phyloP scores from a whole-genome alignment of 1,139 yeast genomes.

The Blastobotrys proliferans region DNA sequence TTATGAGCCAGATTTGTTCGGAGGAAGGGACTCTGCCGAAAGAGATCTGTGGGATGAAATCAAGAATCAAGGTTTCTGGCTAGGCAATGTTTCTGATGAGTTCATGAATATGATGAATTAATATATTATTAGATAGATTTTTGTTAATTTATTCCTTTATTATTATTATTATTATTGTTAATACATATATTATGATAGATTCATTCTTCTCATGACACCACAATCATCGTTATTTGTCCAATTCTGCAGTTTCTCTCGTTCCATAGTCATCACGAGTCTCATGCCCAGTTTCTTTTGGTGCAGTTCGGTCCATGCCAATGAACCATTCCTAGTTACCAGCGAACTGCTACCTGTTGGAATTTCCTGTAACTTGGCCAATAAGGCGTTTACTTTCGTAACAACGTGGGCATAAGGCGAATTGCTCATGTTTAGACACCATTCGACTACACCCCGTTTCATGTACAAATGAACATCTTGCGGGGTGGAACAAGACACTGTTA shows the following conservation, averaged over 20 bases:
- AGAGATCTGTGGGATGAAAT: conserved; percentile 26
- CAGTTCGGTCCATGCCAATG: conserved; percentile 62
- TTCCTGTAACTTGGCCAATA: conserved; percentile 49
- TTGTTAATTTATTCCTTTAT: background rate
- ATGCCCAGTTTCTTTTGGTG: conserved; percentile 45
- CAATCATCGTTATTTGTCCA: conserved; percentile 21
- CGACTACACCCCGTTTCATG: conserved; percentile 53
- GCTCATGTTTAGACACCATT: conserved; percentile 56
- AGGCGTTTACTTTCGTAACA: conserved; percentile 39
- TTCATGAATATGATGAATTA: conserved; percentile 19
- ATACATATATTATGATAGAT: too few relatives aligned
- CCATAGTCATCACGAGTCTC: conserved; percentile 54
- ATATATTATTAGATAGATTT: too few relatives aligned
- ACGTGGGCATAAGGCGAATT: conserved; percentile 24
- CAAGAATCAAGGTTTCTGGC: conserved; percentile 24
- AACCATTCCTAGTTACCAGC: conserved; percentile 61
- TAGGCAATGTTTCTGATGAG: conserved; percentile 25
- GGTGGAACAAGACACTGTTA: conserved; percentile 46
- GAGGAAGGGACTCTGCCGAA: conserved; percentile 18
- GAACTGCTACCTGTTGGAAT: conserved; percentile 60
- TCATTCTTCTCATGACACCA: too few relatives aligned
- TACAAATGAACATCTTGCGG: conserved; percentile 51
- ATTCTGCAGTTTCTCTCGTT: conserved; percentile 15
- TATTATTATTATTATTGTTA: background rate
- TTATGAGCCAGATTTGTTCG: conserved; percentile 11